Evolutionary conservation across 2,329 filamentous ascomycete genomes (phyloP).

Genomic region (Scedosporium minutisporum): DNA sequence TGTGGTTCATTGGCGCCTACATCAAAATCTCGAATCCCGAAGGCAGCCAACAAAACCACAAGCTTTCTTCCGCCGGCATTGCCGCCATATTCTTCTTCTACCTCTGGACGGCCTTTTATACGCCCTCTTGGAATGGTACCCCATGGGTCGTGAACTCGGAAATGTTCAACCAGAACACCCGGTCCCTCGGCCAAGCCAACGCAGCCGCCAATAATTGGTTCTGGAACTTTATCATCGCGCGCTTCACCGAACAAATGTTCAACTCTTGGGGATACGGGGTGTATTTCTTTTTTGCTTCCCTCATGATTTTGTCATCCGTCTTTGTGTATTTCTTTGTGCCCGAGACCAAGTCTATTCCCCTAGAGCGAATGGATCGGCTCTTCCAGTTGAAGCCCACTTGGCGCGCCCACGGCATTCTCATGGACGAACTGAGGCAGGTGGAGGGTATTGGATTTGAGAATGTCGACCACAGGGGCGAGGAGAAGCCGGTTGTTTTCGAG

Average conservation of each 20-base stretch:
- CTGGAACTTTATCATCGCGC: constrained; percentile 39
- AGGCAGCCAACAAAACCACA: constrained; percentile 25
- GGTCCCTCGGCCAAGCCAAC: constrained; percentile 36
- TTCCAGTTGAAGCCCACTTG: constrained; percentile 27
- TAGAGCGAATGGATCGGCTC: constrained; percentile 5
- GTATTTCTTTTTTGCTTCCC: constrained; percentile 4
- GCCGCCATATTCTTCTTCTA: constrained; percentile 60
- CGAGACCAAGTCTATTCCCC: constrained; percentile 3
- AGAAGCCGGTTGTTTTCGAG: constrained; percentile 16
- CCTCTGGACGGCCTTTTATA: constrained; percentile 58
- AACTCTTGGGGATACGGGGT: constrained; percentile 30
- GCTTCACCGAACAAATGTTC: constrained; percentile 28
- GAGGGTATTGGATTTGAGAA: constrained; percentile 15
- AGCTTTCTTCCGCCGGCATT: constrained; percentile 41
- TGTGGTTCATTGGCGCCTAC: constrained; percentile 23
- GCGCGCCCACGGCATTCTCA: constrained; percentile 31
- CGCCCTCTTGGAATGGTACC: constrained; percentile 55
- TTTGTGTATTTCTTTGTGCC: constrained; percentile 5
- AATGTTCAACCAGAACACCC: constrained; percentile 18
- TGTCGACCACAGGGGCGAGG: constrained; percentile 20
- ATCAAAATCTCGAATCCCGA: constrained; percentile 42
- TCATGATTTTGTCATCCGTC: constrained; percentile 2
- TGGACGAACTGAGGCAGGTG: constrained; percentile 27
- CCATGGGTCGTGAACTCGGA: constrained; percentile 14
- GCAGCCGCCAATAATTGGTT: constrained; percentile 66